Percentiles rank a stretch among this genome's conserved stretches.
phyloP scores from a whole-genome alignment of 75 land plant genomes.

The Sequoiadendron giganteum region DNA sequence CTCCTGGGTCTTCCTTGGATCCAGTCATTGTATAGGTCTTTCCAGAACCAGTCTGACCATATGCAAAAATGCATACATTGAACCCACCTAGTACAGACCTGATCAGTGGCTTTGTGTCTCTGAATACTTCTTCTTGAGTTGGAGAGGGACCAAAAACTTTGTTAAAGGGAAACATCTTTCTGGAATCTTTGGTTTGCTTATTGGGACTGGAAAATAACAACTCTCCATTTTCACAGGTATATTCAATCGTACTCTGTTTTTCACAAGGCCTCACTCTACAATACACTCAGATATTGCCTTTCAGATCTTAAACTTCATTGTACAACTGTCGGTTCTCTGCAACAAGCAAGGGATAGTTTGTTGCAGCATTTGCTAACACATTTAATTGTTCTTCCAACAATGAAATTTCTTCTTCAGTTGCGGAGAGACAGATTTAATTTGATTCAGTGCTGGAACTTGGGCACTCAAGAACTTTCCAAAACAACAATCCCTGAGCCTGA shows the following conservation, averaged over 20 bases:
- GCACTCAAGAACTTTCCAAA: constrained; percentile 35
- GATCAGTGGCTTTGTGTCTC: not conserved
- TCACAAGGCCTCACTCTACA: constrained; percentile 82
- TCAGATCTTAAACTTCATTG: constrained; percentile 90
- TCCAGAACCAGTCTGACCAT: too few relatives aligned
- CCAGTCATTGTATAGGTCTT: too few relatives aligned
- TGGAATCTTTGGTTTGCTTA: constrained; percentile 79
- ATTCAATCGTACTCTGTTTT: constrained; percentile 63
- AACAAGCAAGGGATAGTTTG: constrained; percentile 63
- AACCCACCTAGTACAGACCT: too few relatives aligned
- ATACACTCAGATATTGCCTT: constrained; percentile 96
- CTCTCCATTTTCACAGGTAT: constrained; percentile 91
- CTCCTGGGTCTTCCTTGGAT: too few relatives aligned
- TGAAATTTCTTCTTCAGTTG: constrained; percentile 43
- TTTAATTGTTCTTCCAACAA: constrained; percentile 45
- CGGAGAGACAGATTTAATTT: constrained; percentile 29
- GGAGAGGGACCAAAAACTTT: constrained; percentile 72
- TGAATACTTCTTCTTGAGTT: constrained; percentile 86
- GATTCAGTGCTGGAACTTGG: constrained; percentile 50
- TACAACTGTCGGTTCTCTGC: constrained; percentile 73
- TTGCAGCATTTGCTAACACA: constrained; percentile 51
- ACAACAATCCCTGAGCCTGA: constrained; percentile 40
- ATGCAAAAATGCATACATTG: too few relatives aligned
- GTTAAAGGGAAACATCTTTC: constrained; percentile 74
- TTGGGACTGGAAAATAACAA: constrained; percentile 68